Conservation (phyloP, 1,284 basidiomycete species). For the Irpex lacteus region DNA sequence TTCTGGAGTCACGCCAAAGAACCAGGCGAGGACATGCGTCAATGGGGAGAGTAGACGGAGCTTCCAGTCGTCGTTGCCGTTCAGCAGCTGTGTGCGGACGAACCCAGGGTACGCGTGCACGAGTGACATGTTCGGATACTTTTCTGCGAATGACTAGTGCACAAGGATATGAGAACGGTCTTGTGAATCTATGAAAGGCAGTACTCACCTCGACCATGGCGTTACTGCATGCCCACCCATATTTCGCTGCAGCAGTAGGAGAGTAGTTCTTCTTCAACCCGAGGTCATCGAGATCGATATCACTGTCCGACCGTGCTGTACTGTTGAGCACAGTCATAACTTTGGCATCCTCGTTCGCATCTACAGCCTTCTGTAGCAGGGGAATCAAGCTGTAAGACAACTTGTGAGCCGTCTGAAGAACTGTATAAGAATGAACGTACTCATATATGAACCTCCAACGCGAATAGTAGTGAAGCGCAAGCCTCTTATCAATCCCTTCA, state of each 20-base stretch:
- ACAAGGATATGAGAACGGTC: neutral
- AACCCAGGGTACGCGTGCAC: conserved; percentile 26
- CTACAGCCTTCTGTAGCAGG: conserved; percentile 21
- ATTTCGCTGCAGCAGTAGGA: conserved; percentile 24
- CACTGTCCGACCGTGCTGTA: conserved; percentile 11
- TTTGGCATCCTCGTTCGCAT: conserved; percentile 27
- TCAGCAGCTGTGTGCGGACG: conserved; percentile 8
- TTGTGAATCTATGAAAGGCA: neutral
- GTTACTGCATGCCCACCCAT: conserved; percentile 23
- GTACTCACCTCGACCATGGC: conserved; percentile 30
- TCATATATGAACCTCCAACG: conserved; percentile 30
- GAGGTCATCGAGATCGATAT: conserved; percentile 32
- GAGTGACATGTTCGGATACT: conserved; percentile 32
- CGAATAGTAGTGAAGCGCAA: conserved; percentile 28
- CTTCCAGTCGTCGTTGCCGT: conserved; percentile 10
- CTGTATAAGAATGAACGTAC: conserved; percentile 6
- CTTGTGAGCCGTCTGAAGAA: too few relatives aligned
- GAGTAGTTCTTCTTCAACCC: conserved; percentile 29
- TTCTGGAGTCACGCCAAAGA: conserved; percentile 21
- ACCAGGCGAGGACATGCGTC: conserved; percentile 27
- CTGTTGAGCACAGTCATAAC: conserved; percentile 24
- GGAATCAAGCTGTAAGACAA: conserved; percentile 19
- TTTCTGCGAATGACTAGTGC: conserved; percentile 26
- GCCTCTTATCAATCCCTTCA: conserved; percentile 28
- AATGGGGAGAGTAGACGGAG: conserved; percentile 25